Evolutionary conservation across 2,329 filamentous ascomycete genomes (phyloP).

Genomic region (Cercospora sp.): DNA sequence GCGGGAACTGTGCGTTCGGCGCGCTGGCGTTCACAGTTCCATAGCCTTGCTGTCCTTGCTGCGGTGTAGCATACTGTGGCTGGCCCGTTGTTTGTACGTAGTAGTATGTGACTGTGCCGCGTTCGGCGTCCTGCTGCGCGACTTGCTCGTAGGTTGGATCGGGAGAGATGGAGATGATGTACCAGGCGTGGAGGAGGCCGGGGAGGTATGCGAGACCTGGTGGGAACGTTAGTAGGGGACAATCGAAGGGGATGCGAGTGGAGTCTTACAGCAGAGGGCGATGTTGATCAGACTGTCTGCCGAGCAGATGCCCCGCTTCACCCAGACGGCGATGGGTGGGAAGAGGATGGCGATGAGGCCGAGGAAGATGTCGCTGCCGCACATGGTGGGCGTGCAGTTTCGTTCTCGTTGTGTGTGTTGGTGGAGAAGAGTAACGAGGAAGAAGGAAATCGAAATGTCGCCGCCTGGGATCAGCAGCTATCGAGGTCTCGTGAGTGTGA

Average conservation of each 20-base stretch:
- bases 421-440: not conserved
- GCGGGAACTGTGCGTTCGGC: slow-evolving; percentile 44
- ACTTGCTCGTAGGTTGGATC: slow-evolving; percentile 64
- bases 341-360: slow-evolving; percentile 62
- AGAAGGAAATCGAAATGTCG: slow-evolving; percentile 14
- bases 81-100: slow-evolving; percentile 53
- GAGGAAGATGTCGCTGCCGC: slow-evolving; percentile 61
- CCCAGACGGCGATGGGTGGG: slow-evolving; percentile 72
- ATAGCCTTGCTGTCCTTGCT: slow-evolving; percentile 35
- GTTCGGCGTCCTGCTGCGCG: slow-evolving; percentile 64
- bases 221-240: slow-evolving; percentile 1
- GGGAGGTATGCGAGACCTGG: slow-evolving; percentile 59
- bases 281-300: slow-evolving; percentile 95
- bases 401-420: not conserved
- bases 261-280: slow-evolving; percentile 64
- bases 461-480: slow-evolving; percentile 13
- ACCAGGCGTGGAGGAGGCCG: slow-evolving; percentile 93
- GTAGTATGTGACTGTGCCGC: slow-evolving; percentile 70
- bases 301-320: slow-evolving; percentile 90
- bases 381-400: slow-evolving; percentile 48
- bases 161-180: slow-evolving; percentile 90
- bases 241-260: not conserved
- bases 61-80: slow-evolving; percentile 29
- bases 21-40: slow-evolving; percentile 45
- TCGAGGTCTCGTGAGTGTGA: slow-evolving; percentile 7